Conservation (phyloP, 1,284 basidiomycete genomes). For the Paramarasmius palmivorus region DNA sequence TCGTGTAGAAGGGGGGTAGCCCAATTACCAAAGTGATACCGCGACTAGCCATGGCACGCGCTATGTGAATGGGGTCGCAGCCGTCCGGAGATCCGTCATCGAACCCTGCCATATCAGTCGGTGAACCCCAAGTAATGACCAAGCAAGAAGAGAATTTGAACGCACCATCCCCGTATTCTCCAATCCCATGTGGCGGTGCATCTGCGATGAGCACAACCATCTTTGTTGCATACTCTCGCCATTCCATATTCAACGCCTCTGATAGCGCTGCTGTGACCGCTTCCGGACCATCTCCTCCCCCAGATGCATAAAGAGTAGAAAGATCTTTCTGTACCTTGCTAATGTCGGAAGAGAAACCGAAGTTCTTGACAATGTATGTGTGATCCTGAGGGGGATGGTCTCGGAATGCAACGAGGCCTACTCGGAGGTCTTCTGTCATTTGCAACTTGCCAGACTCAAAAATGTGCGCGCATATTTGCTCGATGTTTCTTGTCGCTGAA, state of each 20-base stretch:
- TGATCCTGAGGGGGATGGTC: conserved; percentile 97
- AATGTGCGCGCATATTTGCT: conserved; percentile 95
- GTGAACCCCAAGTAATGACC: conserved; percentile 16
- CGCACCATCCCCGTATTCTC: conserved; percentile 89
- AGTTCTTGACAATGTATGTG: conserved; percentile 90
- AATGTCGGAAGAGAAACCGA: conserved; percentile 94
- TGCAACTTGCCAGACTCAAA: conserved; percentile 92
- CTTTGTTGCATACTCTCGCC: conserved; percentile 88
- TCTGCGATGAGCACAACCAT: conserved; percentile 97
- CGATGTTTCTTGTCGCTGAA: conserved; percentile 97
- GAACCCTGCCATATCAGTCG: conserved; percentile 58
- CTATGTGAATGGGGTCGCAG: conserved; percentile 87
- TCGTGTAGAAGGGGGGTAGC: neutral
- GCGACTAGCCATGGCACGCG: conserved; percentile 84
- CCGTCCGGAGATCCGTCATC: conserved; percentile 92
- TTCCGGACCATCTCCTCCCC: conserved; percentile 97
- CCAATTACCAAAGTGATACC: conserved; percentile 90
- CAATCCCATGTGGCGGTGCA: conserved; percentile 95
- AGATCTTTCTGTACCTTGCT: conserved; percentile 85
- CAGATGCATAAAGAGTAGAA: conserved; percentile 85
- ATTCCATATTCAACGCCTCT: conserved; percentile 87
- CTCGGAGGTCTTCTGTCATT: conserved; percentile 82
- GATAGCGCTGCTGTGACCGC: conserved; percentile 94
- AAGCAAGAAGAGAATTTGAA: conserved; percentile 13
- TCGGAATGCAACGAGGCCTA: conserved; percentile 89